Base-by-base conservation (phyloP, 2,329 filamentous ascomycete species). In the Cladosporium halotolerans region DNA sequence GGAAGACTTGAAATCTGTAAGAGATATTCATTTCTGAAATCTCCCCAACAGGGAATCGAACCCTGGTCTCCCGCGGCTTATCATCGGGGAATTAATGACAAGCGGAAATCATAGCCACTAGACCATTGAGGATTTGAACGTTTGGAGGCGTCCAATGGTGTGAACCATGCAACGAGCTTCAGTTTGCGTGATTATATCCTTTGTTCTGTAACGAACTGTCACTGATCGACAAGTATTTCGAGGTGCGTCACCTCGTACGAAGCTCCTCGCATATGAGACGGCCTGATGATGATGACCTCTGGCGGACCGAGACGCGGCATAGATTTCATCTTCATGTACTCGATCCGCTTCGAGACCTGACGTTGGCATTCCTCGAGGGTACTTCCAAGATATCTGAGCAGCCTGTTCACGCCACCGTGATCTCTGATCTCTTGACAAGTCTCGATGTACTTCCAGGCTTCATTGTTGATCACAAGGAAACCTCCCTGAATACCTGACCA, bases 41-140 rank as follows among this genome's bases (percentile, higher is more conserved):
- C 46, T 49, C 46, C 46, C 39, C 46, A 49, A 49, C 46, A 49
- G 46, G 46, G 46, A 50, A 50, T 50, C 47, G 47, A 50, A 50
- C 47, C 47, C 47, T 50, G 47, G 47, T 50, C 47, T 50, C 47
- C 47, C 47, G 47, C 47, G 47, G 32, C 47, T 50, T 50, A 39
- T 50, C 47, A 28, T 28, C 7, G 23, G 23, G 47, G 31, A 23
- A 31, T 49, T 41, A 34, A 41, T 50, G 47, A 50, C 47, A 50
- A 50, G 16, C 19, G 40, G 40, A 42, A 28, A 42, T 42, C 36
- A 39, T 39, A 39, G 36, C 36, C 36, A 39, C 36, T 39, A 39
- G 36, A 39, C 36, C 36, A 39, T 39, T 39, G 36, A 39, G 36
- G 36, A 39, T 39, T 9, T 14, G 36, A 39, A 28, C 23, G 23